These are phyloP conservation scores for Chionographis japonica DNA, from an alignment of 106 monocot genomes.

Conservation along the genomic window DNA sequence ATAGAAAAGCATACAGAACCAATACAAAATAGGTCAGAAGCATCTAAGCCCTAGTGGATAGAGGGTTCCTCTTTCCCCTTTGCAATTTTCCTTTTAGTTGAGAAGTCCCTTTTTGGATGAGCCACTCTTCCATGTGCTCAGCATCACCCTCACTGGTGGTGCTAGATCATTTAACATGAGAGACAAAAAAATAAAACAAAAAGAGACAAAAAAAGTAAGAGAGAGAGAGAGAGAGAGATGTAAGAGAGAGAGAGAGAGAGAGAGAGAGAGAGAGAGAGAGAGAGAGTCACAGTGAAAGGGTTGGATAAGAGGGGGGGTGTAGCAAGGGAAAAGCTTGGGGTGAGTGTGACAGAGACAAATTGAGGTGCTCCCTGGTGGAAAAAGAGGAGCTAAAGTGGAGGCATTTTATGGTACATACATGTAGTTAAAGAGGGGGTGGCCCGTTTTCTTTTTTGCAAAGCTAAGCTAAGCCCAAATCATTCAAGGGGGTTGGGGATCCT, in stretches of 20 bases:
- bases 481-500: neutral
- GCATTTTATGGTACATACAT: constrained; percentile 12
- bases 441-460: neutral
- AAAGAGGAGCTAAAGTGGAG: constrained; percentile 10
- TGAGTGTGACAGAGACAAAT: constrained; percentile 16
- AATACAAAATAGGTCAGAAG: neutral
- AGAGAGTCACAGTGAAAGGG: constrained; percentile 13
- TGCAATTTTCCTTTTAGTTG: constrained; percentile 10
- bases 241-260: constrained; percentile 8
- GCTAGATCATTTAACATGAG: constrained; percentile 36
- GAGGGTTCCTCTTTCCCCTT: constrained; percentile 8
- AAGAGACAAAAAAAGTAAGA: constrained; percentile 16
- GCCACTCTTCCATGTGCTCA: constrained; percentile 21
- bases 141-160: constrained; percentile 35
- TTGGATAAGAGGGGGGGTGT: constrained; percentile 1
- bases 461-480: neutral
- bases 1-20: constrained; percentile 1
- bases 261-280: constrained; percentile 12
- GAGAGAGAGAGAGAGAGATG: constrained; percentile 1
- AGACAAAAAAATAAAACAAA: constrained; percentile 44
- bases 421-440: neutral
- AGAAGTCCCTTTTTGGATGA: constrained; percentile 21
- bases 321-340: constrained; percentile 19
- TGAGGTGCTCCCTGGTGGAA: constrained; percentile 6
- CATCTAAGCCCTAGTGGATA: neutral